Evolutionary conservation across 2,329 filamentous ascomycete species (phyloP).

Genomic region (Paraphoma chrysanthemicola): DNA sequence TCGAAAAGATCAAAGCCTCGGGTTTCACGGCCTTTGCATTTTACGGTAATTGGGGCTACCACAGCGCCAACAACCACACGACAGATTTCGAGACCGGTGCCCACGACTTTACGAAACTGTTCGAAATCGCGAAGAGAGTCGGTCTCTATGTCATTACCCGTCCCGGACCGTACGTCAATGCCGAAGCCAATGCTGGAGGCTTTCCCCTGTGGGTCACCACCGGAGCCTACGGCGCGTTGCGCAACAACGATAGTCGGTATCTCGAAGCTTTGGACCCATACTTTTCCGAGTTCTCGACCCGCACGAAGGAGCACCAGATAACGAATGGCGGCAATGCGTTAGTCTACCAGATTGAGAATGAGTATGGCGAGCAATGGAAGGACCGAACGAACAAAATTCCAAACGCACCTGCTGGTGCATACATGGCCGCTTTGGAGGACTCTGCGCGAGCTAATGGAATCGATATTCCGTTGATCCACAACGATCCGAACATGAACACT

Average conservation of each 20-base stretch:
- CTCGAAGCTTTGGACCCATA: constrained; percentile 63
- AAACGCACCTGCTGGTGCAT: constrained; percentile 58
- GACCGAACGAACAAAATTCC: constrained; percentile 50
- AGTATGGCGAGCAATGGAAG: constrained; percentile 55
- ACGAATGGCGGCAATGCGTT: constrained; percentile 65
- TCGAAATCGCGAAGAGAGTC: constrained; percentile 61
- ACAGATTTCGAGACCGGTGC: constrained; percentile 61
- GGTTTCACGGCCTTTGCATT: constrained; percentile 59
- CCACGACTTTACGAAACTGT: constrained; percentile 61
- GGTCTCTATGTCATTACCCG: constrained; percentile 64
- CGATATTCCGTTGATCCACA: constrained; percentile 63
- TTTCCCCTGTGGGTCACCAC: constrained; percentile 69
- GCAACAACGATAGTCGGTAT: constrained; percentile 62
- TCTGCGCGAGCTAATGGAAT: constrained; percentile 64
- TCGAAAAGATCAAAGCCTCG: constrained; percentile 60
- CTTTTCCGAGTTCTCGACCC: constrained; percentile 57
- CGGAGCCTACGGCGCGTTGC: constrained; percentile 62
- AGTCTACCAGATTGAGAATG: constrained; percentile 66
- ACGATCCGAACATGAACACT: constrained; percentile 66
- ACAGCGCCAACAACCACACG: constrained; percentile 53
- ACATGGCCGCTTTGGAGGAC: constrained; percentile 65
- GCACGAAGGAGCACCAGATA: constrained; percentile 61
- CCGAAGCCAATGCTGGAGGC: constrained; percentile 68
- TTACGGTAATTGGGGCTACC: constrained; percentile 59
- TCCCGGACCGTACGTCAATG: constrained; percentile 69